A percentile compares a stretch with the other conserved stretches of the same genome.
Evolutionary conservation across 2,329 filamentous ascomycete species (phyloP).

Genomic region (Fusarium nygamai): DNA sequence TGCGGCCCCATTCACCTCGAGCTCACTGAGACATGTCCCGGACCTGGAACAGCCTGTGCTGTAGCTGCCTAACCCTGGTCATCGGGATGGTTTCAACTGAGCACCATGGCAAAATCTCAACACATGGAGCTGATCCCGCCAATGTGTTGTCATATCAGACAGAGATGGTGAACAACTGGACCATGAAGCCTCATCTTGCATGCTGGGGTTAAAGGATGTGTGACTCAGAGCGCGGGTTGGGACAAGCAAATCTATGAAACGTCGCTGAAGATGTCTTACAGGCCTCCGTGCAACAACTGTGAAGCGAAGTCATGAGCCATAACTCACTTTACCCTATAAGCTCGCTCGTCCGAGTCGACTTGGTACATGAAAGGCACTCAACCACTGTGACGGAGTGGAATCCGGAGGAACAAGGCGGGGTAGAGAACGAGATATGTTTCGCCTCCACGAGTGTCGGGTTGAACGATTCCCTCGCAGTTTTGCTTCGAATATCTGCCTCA

Average conservation of each 20-base stretch:
- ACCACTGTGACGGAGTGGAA: constrained; percentile 1
- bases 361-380: constrained; percentile 2
- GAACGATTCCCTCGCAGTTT: constrained; percentile 27
- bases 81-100: constrained; percentile 25
- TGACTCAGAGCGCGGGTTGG: constrained; percentile 17
- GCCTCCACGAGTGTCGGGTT: constrained; percentile 31
- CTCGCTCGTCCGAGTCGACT: constrained; percentile 7
- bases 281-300: constrained; percentile 30
- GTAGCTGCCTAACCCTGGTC: constrained; percentile 8
- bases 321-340: constrained; percentile 12
- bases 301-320: constrained; percentile 42
- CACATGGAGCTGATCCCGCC: constrained; percentile 3
- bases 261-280: constrained; percentile 35
- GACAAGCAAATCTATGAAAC: constrained; percentile 29
- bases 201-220: constrained; percentile 6
- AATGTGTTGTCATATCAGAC: neutral
- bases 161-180: constrained; percentile 1
- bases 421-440: constrained; percentile 22
- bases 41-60: constrained; percentile 17
- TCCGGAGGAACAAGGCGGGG: constrained; percentile 23
- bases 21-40: constrained; percentile 25
- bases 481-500: constrained; percentile 29
- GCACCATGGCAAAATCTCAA: constrained; percentile 16
- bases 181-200: constrained; percentile 9
- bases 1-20: neutral